These are phyloP conservation scores for Hyparrhenia diplandra DNA, from an alignment of 176 grass and related monocot genomes.

Conservation along the genomic window DNA sequence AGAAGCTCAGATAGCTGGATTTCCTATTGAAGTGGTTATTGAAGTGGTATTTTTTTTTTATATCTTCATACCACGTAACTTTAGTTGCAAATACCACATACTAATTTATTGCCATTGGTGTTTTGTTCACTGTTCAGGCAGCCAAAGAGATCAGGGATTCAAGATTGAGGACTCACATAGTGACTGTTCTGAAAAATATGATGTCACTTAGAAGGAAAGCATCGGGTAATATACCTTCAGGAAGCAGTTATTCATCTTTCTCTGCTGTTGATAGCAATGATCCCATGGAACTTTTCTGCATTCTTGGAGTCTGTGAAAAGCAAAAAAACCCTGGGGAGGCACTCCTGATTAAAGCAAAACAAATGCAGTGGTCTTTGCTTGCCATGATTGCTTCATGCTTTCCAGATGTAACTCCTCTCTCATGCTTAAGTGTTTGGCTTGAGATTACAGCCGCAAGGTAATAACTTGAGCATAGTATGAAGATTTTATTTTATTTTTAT, in stretches of 20 bases:
- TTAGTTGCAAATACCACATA: neutral
- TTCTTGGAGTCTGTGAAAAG: conserved; percentile 75
- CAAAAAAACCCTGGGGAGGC: conserved; percentile 86
- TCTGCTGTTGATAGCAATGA: conserved; percentile 39
- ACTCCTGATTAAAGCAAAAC: conserved; percentile 76
- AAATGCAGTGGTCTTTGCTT: conserved; percentile 82
- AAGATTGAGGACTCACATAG: conserved; percentile 75
- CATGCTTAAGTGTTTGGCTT: conserved; percentile 86
- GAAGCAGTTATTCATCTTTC: conserved; percentile 44
- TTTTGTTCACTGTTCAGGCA: conserved; percentile 61
- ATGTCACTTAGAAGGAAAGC: conserved; percentile 65
- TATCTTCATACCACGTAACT: conserved; percentile 18
- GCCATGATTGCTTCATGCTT: conserved; percentile 93
- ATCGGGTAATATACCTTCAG: conserved; percentile 39
- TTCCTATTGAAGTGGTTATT: conserved; percentile 71
- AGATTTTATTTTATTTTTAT: too few species aligned
- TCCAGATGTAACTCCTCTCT: conserved; percentile 69
- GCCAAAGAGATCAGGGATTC: conserved; percentile 79
- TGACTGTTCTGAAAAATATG: conserved; percentile 79
- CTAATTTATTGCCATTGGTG: conserved; percentile 37
- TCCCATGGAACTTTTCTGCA: conserved; percentile 75
- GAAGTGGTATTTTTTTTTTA: conserved; percentile 55
- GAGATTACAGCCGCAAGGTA: conserved; percentile 93
- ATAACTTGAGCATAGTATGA: neutral
- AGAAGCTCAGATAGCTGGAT: conserved; percentile 79